Evolutionary conservation across 441 rosid genomes (phyloP), one percentile per base, ranked within the genome.

Genomic region (Flueggea neowawraea): DNA sequence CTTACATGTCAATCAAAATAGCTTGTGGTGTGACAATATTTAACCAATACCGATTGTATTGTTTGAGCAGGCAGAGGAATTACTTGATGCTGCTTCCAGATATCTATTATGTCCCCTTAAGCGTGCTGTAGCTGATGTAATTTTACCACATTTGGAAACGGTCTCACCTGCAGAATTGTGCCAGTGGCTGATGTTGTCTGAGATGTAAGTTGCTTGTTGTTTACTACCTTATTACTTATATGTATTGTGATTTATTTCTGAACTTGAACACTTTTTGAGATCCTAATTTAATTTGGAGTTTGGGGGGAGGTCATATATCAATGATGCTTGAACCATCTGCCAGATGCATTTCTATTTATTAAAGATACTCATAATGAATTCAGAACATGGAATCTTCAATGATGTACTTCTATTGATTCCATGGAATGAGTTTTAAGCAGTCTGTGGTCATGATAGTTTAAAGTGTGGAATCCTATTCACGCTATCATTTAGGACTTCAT

Each of bases 41-140:
- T 51, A 55, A 63, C 63, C 64, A 41, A 61, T 57, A 55, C 45
- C 62, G 41, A 54, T 65, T 63, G 4, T 22, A 32, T 22, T 54
- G 11, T 49, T 67, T 82, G 69, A 64, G 60, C 84, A 90, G 97
- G 97, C 88, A 33, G 99, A 89, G 73, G 97, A 87, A 74, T 84
- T 91, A 75, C 91, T 94, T 78, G 99, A 94, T 80, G 94, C 92
- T 66, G 91, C 97, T 71, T 91, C 99, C 61, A 87, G 99, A 69
- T 94, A 91, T 76, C 78, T 94, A 49, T 69, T 94, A 57, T 89
- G 91, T 81, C 94, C 99, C 71, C 87, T 94, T 39, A 94, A 89
- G 80, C 96, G 99, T 72, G 89, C 96, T 58, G 97, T 94, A 54
- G 99, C 96, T 75, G 99, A 94, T 64, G 96, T 77, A 32, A 70